These are phyloP conservation scores for Linnemannia schmuckeri DNA, from an alignment of 192 early-diverging fungal species.

Conservation along the genomic window DNA sequence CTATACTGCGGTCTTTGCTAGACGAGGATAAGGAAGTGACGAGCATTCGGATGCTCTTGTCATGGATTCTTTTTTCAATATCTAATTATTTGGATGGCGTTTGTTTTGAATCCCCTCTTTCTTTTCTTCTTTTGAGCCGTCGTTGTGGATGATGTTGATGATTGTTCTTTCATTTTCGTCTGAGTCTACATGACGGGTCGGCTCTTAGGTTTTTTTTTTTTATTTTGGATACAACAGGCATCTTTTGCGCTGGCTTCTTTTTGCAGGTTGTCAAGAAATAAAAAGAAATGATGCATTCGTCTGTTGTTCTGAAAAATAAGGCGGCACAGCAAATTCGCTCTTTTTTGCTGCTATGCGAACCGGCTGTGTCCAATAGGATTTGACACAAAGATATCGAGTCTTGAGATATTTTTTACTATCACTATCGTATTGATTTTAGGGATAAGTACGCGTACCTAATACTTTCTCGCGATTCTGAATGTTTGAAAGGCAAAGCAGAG, in stretches of 20 bases:
- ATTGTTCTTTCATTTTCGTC: neutral
- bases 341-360: too few relatives aligned
- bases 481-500: too few relatives aligned
- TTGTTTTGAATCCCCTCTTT: neutral
- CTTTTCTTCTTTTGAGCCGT: neutral
- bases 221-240: neutral
- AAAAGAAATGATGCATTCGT: neutral
- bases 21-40: conserved; percentile 19
- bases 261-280: neutral
- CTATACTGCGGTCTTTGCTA: conserved; percentile 46
- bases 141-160: neutral
- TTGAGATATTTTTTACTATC: too few relatives aligned
- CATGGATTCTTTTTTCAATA: neutral
- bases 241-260: neutral
- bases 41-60: neutral
- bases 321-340: too few relatives aligned
- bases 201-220: neutral
- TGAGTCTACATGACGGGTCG: neutral
- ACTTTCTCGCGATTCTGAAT: too few relatives aligned
- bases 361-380: too few relatives aligned
- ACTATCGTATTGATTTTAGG: too few relatives aligned
- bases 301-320: neutral
- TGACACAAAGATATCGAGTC: too few relatives aligned
- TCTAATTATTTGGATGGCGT: neutral
- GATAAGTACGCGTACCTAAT: too few relatives aligned